Percentiles rank a stretch among this genome's conserved stretches.
Evolutionary conservation across 2,329 filamentous ascomycete species (phyloP).

Genomic region (Furcasterigmium sp.): DNA sequence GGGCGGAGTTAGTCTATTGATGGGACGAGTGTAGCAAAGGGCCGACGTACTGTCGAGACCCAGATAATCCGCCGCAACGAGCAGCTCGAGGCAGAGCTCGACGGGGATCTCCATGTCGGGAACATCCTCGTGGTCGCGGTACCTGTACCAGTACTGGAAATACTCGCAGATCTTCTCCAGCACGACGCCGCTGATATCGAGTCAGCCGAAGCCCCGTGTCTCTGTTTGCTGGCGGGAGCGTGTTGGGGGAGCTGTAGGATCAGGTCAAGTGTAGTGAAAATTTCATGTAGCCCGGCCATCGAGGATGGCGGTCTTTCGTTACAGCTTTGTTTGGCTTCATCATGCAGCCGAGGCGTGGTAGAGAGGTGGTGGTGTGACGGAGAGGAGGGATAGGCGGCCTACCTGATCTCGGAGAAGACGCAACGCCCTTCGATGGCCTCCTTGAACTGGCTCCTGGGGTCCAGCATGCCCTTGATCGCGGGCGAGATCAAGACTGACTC

Average conservation of each 20-base stretch:
- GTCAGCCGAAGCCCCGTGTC: slow-evolving; percentile 2
- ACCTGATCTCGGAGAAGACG: slow-evolving; percentile 70
- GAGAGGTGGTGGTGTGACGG: slow-evolving; percentile 6
- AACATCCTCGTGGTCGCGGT: slow-evolving; percentile 65
- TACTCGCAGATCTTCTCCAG: slow-evolving; percentile 81
- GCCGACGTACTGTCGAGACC: slow-evolving; percentile 55
- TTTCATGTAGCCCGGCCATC: slow-evolving; percentile 41
- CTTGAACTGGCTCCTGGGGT: slow-evolving; percentile 61
- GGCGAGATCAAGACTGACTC: slow-evolving; percentile 66
- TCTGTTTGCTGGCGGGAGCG: slow-evolving; percentile 7
- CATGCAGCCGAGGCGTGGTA: slow-evolving; percentile 19
- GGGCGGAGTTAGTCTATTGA: slow-evolving; percentile 4
- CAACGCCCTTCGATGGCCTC: slow-evolving; percentile 63
- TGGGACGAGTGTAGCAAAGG: not conserved
- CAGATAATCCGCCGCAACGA: slow-evolving; percentile 74
- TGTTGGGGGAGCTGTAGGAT: slow-evolving; percentile 24
- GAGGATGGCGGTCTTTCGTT: slow-evolving; percentile 37
- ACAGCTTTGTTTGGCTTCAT: slow-evolving; percentile 17
- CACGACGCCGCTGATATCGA: slow-evolving; percentile 56
- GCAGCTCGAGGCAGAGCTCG: slow-evolving; percentile 70
- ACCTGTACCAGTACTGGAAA: slow-evolving; percentile 75
- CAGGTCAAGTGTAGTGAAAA: slow-evolving; percentile 62
- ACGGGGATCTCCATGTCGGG: slow-evolving; percentile 77
- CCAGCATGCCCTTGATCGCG: slow-evolving; percentile 70
- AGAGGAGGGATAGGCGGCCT: slow-evolving; percentile 16